Evolutionary conservation across 1,139 yeast genomes (phyloP), one percentile per base, ranked within the genome.

Genomic region (Magnusiomyces clavatus): DNA sequence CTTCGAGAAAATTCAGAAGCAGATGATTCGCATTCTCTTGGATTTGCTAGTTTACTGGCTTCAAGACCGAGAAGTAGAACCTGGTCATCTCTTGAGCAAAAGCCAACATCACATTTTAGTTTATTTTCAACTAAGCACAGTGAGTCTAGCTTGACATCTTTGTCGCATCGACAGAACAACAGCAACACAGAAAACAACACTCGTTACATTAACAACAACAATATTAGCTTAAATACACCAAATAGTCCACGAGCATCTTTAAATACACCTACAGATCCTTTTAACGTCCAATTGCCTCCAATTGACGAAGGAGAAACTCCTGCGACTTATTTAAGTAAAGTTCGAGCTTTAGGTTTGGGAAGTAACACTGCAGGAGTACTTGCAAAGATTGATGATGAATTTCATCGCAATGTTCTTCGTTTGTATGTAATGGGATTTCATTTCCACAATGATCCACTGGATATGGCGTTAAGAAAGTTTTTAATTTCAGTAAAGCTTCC

Each of bases 401-500:
- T 75, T 54, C 63, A 67, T 53, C 61, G 61, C 17, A 58, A 60
- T 2, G 74, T 77, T 36, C 59, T 81, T 50, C 61, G 65, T 19
- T 58, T 61, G 35, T 80, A 69, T 57, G 57, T 67, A 6, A 63
- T 67, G 35, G 68, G 63, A 31, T 79, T 80, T 60, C 70, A 77
- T 51, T 80, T 82, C 54, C 48, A 59, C 2, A 69, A 69, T 24
- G 77, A 77, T 54, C 84, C 89, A 0, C 61, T 83, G 14, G 90
- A 83, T 60, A 69, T 83, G 57, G 74, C 88, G 0, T 64, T 83
- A 49, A 67, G 90, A 45, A 77, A 75, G 58, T 73, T 83, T 49
- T 65, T 83, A 44, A 72, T 80, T 69, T 68, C 73, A 48, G 74
- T 79, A 49, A 77, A 77, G 51, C 66, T 83, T 29, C 89, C 90